Conservation (phyloP, 805 yeast species). For the Saturnispora sekii region DNA sequence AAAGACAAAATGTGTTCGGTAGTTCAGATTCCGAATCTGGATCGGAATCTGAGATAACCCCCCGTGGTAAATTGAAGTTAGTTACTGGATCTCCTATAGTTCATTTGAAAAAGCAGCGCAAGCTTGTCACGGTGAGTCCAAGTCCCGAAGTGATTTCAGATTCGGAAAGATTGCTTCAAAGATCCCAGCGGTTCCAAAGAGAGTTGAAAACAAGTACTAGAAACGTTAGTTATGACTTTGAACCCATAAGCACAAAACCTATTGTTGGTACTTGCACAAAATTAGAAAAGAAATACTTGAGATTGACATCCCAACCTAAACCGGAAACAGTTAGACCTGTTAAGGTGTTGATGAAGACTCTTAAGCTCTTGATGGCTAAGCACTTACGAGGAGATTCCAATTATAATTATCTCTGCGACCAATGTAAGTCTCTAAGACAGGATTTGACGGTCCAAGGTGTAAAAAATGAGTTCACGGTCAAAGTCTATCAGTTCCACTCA, state of each 20-base stretch:
- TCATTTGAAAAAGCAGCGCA: slow-evolving; percentile 7
- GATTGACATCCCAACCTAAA: slow-evolving; percentile 87
- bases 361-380: slow-evolving; percentile 43
- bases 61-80: not conserved
- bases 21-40: slow-evolving; percentile 13
- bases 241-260: slow-evolving; percentile 14
- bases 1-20: slow-evolving; percentile 14
- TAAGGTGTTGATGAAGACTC: slow-evolving; percentile 46
- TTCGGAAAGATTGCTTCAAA: slow-evolving; percentile 5
- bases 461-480: slow-evolving; percentile 62
- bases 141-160: not conserved
- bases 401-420: slow-evolving; percentile 78
- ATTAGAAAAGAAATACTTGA: slow-evolving; percentile 69
- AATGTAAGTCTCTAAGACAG: slow-evolving; percentile 85
- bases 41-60: slow-evolving; percentile 3
- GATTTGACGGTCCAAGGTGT: slow-evolving; percentile 89
- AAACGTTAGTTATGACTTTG: slow-evolving; percentile 7
- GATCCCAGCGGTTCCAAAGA: slow-evolving; percentile 41
- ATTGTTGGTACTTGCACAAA: slow-evolving; percentile 53
- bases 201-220: slow-evolving; percentile 18
- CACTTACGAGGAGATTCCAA: slow-evolving; percentile 36
- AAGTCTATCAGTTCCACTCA: slow-evolving; percentile 80
- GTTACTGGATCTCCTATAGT: not conserved
- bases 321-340: slow-evolving; percentile 77
- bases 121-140: not conserved